Percentiles rank a stretch among this genome's conserved stretches.
Conservation (phyloP, 352 stramenopile species). For the Saprolegnia parasitica region DNA sequence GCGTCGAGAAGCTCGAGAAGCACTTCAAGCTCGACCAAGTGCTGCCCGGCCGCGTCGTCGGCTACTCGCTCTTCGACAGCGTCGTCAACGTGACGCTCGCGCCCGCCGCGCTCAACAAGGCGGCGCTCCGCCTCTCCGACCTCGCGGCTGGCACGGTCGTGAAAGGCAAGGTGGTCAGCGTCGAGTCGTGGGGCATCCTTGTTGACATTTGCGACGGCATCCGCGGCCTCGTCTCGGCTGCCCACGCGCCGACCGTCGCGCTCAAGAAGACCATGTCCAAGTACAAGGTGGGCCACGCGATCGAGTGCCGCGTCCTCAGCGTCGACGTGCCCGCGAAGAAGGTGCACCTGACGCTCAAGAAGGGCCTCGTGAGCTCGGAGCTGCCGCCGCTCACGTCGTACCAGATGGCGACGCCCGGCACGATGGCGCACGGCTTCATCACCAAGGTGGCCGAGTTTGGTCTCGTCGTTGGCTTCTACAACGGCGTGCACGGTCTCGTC, state of each 20-base stretch:
- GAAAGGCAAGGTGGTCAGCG: constrained; percentile 70
- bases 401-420: constrained; percentile 59
- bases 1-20: constrained; percentile 86
- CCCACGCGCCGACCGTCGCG: constrained; percentile 71
- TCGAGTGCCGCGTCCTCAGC: constrained; percentile 76
- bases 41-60: constrained; percentile 71
- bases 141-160: constrained; percentile 68
- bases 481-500: constrained; percentile 92
- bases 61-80: constrained; percentile 80
- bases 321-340: constrained; percentile 90
- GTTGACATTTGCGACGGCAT: constrained; percentile 84
- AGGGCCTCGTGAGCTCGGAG: constrained; percentile 69
- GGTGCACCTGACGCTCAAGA: constrained; percentile 88
- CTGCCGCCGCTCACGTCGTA: constrained; percentile 73
- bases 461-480: constrained; percentile 95
- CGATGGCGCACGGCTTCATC: constrained; percentile 87
- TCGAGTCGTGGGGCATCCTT: constrained; percentile 80
- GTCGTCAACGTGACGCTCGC: constrained; percentile 83
- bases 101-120: constrained; percentile 63
- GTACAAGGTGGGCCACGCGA: constrained; percentile 70
- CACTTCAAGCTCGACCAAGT: constrained; percentile 60
- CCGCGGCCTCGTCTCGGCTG: constrained; percentile 57
- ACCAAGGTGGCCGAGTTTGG: constrained; percentile 91
- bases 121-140: constrained; percentile 74
- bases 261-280: constrained; percentile 62